A percentile compares a stretch with the other conserved stretches of the same genome.
phyloP scores from a whole-genome alignment of 2,329 filamentous ascomycete species.

The Biscogniauxia mediterranea region DNA sequence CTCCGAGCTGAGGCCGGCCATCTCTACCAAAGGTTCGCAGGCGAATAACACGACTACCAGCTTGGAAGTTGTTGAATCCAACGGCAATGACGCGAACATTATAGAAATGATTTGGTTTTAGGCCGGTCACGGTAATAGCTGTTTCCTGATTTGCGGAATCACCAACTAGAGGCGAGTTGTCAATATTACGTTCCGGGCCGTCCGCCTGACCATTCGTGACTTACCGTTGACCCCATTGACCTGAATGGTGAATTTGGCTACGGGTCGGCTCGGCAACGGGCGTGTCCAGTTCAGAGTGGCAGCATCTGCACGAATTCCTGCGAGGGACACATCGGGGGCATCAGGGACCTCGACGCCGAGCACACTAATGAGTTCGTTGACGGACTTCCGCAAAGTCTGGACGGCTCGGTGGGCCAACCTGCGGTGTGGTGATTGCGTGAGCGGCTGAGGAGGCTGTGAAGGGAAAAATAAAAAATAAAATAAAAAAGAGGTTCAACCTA shows the following conservation, averaged over 20 bases:
- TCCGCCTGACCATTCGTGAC: constrained; percentile 26
- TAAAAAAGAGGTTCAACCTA: constrained; percentile 34
- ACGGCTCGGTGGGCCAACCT: constrained; percentile 85
- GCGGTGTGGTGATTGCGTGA: constrained; percentile 12
- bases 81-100: constrained; percentile 91
- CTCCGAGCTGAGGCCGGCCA: constrained; percentile 59
- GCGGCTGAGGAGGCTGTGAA: constrained; percentile 2
- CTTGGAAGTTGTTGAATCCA: constrained; percentile 88
- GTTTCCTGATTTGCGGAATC: constrained; percentile 79
- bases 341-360: constrained; percentile 93
- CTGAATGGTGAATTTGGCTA: constrained; percentile 86
- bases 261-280: constrained; percentile 61
- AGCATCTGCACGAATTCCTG: constrained; percentile 82
- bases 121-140: constrained; percentile 85
- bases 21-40: constrained; percentile 72
- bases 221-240: constrained; percentile 89
- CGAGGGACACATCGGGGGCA: constrained; percentile 83
- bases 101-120: constrained; percentile 86
- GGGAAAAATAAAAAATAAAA: too few relatives aligned
- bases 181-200: constrained; percentile 9
- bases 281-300: constrained; percentile 90
- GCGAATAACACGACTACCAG: constrained; percentile 80
- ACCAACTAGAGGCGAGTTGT: constrained; percentile 58
- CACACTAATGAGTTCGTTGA: constrained; percentile 85
- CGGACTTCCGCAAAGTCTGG: constrained; percentile 86